Percentiles rank a stretch among this genome's conserved stretches.
Conservation (phyloP, 495 filamentous ascomycete species). For the Trichoderma asperelloides region DNA sequence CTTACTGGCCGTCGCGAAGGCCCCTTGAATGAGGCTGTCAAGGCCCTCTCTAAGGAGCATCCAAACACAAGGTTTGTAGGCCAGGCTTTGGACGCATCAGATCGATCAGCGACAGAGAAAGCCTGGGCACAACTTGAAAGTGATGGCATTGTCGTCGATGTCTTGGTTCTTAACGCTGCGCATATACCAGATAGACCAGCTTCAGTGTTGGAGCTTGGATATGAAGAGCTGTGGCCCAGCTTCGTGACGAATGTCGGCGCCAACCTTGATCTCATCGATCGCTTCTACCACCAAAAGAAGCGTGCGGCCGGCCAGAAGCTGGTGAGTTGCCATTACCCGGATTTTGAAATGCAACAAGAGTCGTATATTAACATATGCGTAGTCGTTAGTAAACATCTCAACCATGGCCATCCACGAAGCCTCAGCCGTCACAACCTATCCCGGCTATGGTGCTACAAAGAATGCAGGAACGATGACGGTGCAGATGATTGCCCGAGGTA, state of each 20-base stretch:
- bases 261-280: conserved; percentile 25
- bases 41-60: conserved; percentile 12
- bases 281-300: conserved; percentile 25
- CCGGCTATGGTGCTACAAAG: conserved; percentile 31
- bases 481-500: conserved; percentile 28
- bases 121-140: conserved; percentile 26
- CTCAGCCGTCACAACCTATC: neutral
- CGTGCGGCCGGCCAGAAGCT: neutral
- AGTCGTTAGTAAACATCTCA: conserved; percentile 31
- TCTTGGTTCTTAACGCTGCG: conserved; percentile 32
- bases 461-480: conserved; percentile 26
- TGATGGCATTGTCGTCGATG: conserved; percentile 27
- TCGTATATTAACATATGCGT: neutral
- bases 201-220: conserved; percentile 18
- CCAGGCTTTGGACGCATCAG: conserved; percentile 19
- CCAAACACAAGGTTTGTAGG: conserved; percentile 18
- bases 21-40: conserved; percentile 11
- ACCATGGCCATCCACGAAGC: conserved; percentile 21
- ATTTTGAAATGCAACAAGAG: neutral
- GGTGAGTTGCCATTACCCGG: neutral
- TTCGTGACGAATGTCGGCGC: conserved; percentile 28
- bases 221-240: conserved; percentile 19
- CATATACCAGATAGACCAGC: conserved; percentile 5
- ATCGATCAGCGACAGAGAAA: conserved; percentile 15
- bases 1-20: conserved; percentile 22